Base-by-base conservation (phyloP, 305 asterid species). In the Fraxinus ornus region DNA sequence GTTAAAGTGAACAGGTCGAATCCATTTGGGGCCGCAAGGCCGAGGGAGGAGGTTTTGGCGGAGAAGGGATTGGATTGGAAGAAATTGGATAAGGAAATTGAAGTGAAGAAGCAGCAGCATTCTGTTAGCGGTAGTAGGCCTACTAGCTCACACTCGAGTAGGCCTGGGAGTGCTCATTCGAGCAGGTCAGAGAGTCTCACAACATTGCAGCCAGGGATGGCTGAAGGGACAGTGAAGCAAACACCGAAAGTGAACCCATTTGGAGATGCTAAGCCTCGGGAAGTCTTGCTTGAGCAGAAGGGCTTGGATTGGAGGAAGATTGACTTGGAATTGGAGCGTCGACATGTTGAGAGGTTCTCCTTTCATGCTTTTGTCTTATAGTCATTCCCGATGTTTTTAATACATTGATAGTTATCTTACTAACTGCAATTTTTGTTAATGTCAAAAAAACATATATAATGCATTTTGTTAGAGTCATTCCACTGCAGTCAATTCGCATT, bases 31-130 rank as follows among this genome's bases (percentile, higher is more conserved):
- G 94, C 94, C 0, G 99, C 99, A 0, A 91, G 99, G 93, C 99
- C 99, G 1, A 86, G 99, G 85, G 99, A 96, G 90, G 97, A 96
- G 74, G 97, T 94, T 76, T 83, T 96, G 91, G 97, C 99, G 0
- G 97, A 92, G 88, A 97, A 97, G 83, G 99, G 99, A 71, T 78
- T 97, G 91, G 99, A 97, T 84, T 94, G 98, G 98, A 97, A 92
- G 87, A 94, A 93, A 86, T 7, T 94, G 89, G 99, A 97, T 85
- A 83, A 68, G 83, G 97, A 92, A 32, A 91, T 89, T 79, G 98
- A 91, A 73, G 93, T 72, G 24, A 93, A 94, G 90, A 95, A 91
- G 87, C 89, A 64, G 71, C 87, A 81, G 80, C 71, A n/a, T n/a
- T 82, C 87, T 22, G 84, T 78, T 30, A 33, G 86, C 74, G 85